Conservation (phyloP, 371 early-diverging fungal species). For the Rhizopus delemar region DNA sequence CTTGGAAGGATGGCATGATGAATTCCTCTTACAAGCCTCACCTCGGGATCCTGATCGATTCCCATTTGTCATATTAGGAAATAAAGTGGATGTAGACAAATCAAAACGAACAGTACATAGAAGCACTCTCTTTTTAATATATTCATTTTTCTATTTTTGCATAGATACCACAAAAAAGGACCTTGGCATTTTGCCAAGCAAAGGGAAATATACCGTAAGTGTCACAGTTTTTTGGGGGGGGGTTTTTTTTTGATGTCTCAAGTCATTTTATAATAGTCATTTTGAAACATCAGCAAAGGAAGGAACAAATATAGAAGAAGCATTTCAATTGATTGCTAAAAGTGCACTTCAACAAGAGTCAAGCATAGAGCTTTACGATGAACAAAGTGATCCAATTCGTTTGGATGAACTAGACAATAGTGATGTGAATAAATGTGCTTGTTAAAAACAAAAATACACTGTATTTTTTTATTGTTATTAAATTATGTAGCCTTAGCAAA, state of each 20-base stretch:
- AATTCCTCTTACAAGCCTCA: slow-evolving; percentile 92
- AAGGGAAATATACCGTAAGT: slow-evolving; percentile 88
- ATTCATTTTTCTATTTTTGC: neutral
- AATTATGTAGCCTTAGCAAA: slow-evolving; percentile 61
- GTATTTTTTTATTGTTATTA: no score
- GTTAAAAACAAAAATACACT: slow-evolving; percentile 20
- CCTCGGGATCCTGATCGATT: slow-evolving; percentile 93
- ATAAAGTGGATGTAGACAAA: slow-evolving; percentile 97
- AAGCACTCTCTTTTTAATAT: neutral
- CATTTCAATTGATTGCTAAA: slow-evolving; percentile 90
- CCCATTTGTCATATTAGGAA: slow-evolving; percentile 97
- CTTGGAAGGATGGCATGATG: slow-evolving; percentile 93
- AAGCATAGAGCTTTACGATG: slow-evolving; percentile 65
- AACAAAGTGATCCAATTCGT: slow-evolving; percentile 37
- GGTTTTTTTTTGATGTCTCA: slow-evolving; percentile 17
- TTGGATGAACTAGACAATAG: slow-evolving; percentile 28
- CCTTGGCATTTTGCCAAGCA: slow-evolving; percentile 93
- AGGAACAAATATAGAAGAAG: slow-evolving; percentile 93
- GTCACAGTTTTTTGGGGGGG: neutral
- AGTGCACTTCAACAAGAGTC: slow-evolving; percentile 86
- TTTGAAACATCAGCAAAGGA: slow-evolving; percentile 93
- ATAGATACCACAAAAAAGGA: slow-evolving; percentile 88
- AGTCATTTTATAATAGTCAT: slow-evolving; percentile 19
- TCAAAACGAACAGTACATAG: slow-evolving; percentile 79
- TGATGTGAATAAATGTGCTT: slow-evolving; percentile 33